Conservation (phyloP, 2,329 filamentous ascomycete species). For the Sarocladiaceae sp. region DNA sequence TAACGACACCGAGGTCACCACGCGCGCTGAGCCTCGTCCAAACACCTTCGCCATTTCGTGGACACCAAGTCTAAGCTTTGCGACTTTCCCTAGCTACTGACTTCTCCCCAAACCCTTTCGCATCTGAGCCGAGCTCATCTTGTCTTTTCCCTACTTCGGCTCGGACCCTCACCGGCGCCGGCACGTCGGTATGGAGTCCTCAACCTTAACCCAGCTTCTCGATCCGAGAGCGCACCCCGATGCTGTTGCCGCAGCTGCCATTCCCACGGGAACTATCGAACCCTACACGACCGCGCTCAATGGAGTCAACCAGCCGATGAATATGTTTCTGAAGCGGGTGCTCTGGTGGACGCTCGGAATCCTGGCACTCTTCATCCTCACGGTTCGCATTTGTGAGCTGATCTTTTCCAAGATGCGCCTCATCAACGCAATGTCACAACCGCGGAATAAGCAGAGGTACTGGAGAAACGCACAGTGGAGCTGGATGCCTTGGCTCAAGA, state of each 20-base stretch:
- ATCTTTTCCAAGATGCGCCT: slow-evolving; percentile 51
- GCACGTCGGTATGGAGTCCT: slow-evolving; percentile 12
- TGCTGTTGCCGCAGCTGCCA: slow-evolving; percentile 23
- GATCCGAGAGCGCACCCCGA: slow-evolving; percentile 20
- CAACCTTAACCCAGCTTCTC: slow-evolving; percentile 14
- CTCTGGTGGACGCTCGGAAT: slow-evolving; percentile 57
- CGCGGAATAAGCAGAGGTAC: slow-evolving; percentile 48
- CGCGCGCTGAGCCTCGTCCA: too few species aligned
- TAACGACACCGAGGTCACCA: neutral
- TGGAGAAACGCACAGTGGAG: slow-evolving; percentile 52
- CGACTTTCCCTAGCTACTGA: too few species aligned
- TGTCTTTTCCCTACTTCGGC: neutral
- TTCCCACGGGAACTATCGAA: slow-evolving; percentile 42
- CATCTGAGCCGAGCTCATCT: neutral
- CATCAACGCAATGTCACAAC: slow-evolving; percentile 49
- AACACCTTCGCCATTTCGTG: too few species aligned
- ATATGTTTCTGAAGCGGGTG: slow-evolving; percentile 49
- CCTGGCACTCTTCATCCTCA: slow-evolving; percentile 46
- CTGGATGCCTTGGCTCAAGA: slow-evolving; percentile 58
- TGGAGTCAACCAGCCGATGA: slow-evolving; percentile 54
- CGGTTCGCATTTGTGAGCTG: slow-evolving; percentile 48
- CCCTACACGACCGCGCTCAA: slow-evolving; percentile 50
- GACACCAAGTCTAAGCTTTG: too few species aligned
- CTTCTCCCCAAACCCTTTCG: too few species aligned
- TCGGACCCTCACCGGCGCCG: slow-evolving; percentile 12